Evolutionary conservation across 2,329 filamentous ascomycete species (phyloP), one percentile per base, ranked within the genome.

Genomic region (Lasiodiplodia citricola): DNA sequence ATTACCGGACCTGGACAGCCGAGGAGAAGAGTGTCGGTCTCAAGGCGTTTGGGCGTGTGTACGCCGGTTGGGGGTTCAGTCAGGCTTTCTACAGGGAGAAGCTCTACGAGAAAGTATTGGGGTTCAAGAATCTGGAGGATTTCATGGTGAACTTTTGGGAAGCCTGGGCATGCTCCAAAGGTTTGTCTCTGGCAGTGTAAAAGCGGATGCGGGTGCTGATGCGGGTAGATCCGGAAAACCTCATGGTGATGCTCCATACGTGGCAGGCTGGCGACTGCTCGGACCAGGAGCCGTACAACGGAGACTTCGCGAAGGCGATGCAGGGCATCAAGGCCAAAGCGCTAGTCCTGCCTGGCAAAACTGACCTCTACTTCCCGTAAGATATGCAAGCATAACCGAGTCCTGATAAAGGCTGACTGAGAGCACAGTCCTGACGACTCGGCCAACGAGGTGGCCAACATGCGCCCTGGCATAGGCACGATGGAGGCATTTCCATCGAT

Each of bases 121-220:
- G 90, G 0, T 93, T 86, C 73, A 88, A 88, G 71, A 83, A 87
- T 67, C 82, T 94, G 2, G 91, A 94, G 70, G 88, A 92, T 66
- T 95, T 94, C 70, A 87, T 95, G 84, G 81, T 87, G 7, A 87
- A 85, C 14, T 93, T 92, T 74, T 95, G 92, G 91, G 92, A 94
- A 76, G 80, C 81, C 0, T 94, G 91, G 91, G 90, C 90, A 4
- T 81, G 90, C 21, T 87, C 86, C 0, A 93, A 93, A 80, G 86
- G 85, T 85, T 64, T 13, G 44, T 51, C 23, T n/a, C 16, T 3
- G 11, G 18, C 13, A 51, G 4, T 3, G 21, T 25, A 10, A 11
- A 23, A 11, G 13, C 7, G 4, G 2, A 21, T 31, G 10, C 21
- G 21, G 52, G 54, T 21, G 64, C 44, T 52, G 58, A 54, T 31